Conservation (phyloP, 768 basidiomycete genomes). For the Trametes sanguinea region DNA sequence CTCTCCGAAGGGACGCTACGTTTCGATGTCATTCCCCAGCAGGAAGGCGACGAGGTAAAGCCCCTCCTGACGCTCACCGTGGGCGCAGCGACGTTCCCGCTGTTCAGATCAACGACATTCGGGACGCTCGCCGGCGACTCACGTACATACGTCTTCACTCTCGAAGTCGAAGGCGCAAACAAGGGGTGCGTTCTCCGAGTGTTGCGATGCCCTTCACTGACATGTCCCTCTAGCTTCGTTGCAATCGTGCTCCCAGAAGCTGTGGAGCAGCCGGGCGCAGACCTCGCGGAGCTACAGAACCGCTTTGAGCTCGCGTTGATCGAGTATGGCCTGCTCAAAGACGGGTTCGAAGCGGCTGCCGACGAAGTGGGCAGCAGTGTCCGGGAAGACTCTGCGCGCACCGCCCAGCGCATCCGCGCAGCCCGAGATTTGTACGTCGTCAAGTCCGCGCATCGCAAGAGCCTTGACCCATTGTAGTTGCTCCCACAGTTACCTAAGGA, state of each 20-base stretch:
- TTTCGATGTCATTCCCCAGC: slow-evolving; percentile 17
- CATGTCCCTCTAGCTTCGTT: slow-evolving; percentile 18
- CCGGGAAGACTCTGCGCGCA: slow-evolving; percentile 21
- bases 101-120: slow-evolving; percentile 25
- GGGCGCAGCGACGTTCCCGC: slow-evolving; percentile 22
- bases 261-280: background rate
- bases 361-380: slow-evolving; percentile 26
- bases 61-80: slow-evolving; percentile 25
- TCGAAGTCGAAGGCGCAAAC: slow-evolving; percentile 14
- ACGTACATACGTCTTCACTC: slow-evolving; percentile 27
- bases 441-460: no score
- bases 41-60: background rate
- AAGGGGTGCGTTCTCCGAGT: slow-evolving; percentile 7
- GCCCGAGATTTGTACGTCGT: slow-evolving; percentile 15
- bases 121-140: slow-evolving; percentile 26
- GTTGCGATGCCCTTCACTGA: no score
- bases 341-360: no score
- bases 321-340: no score
- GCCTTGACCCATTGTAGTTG: no score
- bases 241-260: slow-evolving; percentile 23
- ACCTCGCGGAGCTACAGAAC: slow-evolving; percentile 25
- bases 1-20: slow-evolving; percentile 27
- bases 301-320: no score
- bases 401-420: slow-evolving; percentile 19
- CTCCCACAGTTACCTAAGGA: slow-evolving; percentile 16